phyloP scores from a whole-genome alignment of 345 rosid species.

The Clarkia xantiana region DNA sequence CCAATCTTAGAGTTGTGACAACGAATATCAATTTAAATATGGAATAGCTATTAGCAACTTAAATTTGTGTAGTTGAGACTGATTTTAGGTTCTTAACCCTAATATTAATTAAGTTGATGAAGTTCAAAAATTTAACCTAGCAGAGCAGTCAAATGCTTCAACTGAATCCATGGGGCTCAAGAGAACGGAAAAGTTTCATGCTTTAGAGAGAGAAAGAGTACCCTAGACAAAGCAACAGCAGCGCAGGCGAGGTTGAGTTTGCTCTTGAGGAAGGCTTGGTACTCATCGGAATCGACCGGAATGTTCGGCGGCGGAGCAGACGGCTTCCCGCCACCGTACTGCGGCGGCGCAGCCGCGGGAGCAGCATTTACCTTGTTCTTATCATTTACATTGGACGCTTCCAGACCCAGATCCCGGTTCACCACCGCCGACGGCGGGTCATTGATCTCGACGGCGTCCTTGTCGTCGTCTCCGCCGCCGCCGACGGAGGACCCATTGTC shows the following conservation, averaged over 20 bases:
- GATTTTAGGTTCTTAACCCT: no score
- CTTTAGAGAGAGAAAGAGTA: slow-evolving; percentile 9
- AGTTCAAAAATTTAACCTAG: no score
- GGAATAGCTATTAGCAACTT: no score
- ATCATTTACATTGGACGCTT: background rate
- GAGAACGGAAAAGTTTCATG: background rate
- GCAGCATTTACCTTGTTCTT: background rate
- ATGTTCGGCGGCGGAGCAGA: slow-evolving; percentile 1
- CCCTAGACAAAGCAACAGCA: slow-evolving; percentile 56
- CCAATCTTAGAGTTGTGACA: no score
- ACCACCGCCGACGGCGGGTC: slow-evolving; percentile 5
- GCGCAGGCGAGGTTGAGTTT: slow-evolving; percentile 53
- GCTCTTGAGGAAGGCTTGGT: slow-evolving; percentile 44
- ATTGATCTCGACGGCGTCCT: slow-evolving; percentile 20
- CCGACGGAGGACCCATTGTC: slow-evolving; percentile 8
- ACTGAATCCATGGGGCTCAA: background rate
- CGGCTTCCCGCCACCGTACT: slow-evolving; percentile 2
- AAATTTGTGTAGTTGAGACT: no score
- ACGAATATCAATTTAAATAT: no score
- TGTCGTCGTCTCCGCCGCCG: slow-evolving; percentile 12
- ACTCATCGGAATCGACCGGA: slow-evolving; percentile 28
- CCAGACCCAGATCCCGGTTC: slow-evolving; percentile 2
- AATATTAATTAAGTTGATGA: no score
- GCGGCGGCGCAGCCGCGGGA: background rate
- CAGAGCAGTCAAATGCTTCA: no score